These are phyloP conservation scores for Spathaspora passalidarum DNA, from an alignment of 805 yeast genomes.

Conservation along the genomic window DNA sequence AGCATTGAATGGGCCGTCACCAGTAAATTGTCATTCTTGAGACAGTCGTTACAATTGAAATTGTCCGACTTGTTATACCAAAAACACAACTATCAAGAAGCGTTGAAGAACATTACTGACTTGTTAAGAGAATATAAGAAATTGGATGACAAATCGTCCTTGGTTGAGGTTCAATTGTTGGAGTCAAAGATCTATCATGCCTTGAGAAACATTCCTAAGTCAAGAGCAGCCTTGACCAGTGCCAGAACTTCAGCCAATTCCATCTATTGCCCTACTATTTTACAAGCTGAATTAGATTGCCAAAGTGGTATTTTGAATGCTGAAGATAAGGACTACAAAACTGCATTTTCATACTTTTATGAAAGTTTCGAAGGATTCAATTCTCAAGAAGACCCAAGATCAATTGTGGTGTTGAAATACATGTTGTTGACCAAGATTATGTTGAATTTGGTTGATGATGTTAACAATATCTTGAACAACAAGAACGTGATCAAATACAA, in stretches of 20 bases:
- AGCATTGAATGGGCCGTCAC: conserved; percentile 83
- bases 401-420: conserved; percentile 82
- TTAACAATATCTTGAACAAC: conserved; percentile 70
- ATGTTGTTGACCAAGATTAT: conserved; percentile 91
- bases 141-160: conserved; percentile 90
- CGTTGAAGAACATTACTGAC: conserved; percentile 67
- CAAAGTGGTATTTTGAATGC: conserved; percentile 96
- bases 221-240: conserved; percentile 87
- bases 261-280: conserved; percentile 88
- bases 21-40: conserved; percentile 81
- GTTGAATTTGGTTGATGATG: conserved; percentile 84
- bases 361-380: conserved; percentile 93
- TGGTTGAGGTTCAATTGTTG: conserved; percentile 91
- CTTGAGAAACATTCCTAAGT: conserved; percentile 83
- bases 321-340: conserved; percentile 93
- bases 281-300: conserved; percentile 92
- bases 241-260: conserved; percentile 98
- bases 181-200: conserved; percentile 91
- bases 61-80: conserved; percentile 72
- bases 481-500: conserved; percentile 68
- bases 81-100: conserved; percentile 61
- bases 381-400: conserved; percentile 56
- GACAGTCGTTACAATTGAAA: conserved; percentile 84
- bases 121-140: conserved; percentile 84
- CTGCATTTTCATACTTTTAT: conserved; percentile 91